These are phyloP conservation scores for Fusarium begoniae DNA, from an alignment of 2,329 filamentous ascomycete species.

Conservation along the genomic window DNA sequence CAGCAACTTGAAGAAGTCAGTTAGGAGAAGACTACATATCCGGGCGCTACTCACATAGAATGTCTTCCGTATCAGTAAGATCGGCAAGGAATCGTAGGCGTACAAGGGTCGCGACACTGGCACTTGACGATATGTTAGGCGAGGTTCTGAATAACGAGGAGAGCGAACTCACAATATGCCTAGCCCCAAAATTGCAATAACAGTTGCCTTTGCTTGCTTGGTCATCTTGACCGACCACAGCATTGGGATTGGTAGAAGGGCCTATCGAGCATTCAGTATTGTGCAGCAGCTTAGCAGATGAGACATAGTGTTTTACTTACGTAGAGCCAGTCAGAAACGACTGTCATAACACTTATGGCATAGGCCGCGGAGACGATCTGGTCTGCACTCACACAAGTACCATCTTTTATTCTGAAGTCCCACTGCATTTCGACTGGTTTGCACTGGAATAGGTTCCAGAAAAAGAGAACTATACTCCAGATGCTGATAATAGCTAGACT, in stretches of 20 bases:
- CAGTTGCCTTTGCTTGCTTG: conserved; percentile 60
- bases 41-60: conserved; percentile 53
- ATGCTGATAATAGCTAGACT: conserved; percentile 57
- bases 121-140: conserved; percentile 47
- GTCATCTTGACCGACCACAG: conserved; percentile 65
- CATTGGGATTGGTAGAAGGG: conserved; percentile 63
- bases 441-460: conserved; percentile 64
- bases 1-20: conserved; percentile 51
- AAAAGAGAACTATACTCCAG: conserved; percentile 59
- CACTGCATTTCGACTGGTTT: conserved; percentile 60
- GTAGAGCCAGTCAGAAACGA: conserved; percentile 64
- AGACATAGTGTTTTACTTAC: conserved; percentile 42
- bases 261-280: conserved; percentile 43
- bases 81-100: conserved; percentile 59
- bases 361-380: conserved; percentile 60
- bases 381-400: conserved; percentile 54
- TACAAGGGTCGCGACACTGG: conserved; percentile 64
- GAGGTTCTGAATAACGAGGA: background rate
- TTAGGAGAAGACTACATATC: background rate
- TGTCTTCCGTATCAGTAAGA: conserved; percentile 55
- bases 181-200: conserved; percentile 58
- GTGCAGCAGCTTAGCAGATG: background rate
- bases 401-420: conserved; percentile 58
- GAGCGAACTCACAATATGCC: conserved; percentile 57
- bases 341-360: conserved; percentile 61